Conservation (phyloP, 2,329 filamentous ascomycete genomes). For the Bipolaris zeicola region DNA sequence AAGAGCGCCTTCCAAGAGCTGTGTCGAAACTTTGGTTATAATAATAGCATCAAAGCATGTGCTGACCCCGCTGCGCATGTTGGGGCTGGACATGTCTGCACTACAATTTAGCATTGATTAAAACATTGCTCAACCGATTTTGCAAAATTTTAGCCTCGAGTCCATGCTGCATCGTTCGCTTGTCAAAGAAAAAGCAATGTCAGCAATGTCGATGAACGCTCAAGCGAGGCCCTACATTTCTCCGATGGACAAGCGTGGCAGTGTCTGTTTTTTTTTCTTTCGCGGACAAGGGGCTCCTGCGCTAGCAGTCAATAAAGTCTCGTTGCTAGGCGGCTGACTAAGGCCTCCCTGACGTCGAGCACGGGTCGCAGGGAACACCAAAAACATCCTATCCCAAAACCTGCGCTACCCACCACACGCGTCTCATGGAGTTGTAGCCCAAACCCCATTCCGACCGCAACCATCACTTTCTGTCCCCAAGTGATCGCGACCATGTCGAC, state of each 20-base stretch:
- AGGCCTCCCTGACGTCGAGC: constrained; percentile 17
- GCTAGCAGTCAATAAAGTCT: not conserved
- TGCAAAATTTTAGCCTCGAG: not conserved
- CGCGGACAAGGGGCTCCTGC: not conserved
- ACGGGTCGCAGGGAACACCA: constrained; percentile 17
- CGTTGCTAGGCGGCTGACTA: constrained; percentile 17
- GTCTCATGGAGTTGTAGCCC: constrained; percentile 16
- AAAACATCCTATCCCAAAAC: constrained; percentile 16
- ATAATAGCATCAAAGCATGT: not conserved
- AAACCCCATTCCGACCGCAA: constrained; percentile 8
- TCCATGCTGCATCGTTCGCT: not conserved
- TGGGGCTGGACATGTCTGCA: not conserved
- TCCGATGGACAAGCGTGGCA: not conserved
- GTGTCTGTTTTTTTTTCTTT: not conserved
- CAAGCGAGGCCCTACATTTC: not conserved
- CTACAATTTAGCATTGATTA: not conserved
- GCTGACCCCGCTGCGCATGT: not conserved
- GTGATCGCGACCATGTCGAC: constrained; percentile 34
- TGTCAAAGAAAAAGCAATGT: too few species aligned
- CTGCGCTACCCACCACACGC: constrained; percentile 8
- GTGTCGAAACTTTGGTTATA: not conserved
- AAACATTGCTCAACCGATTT: not conserved
- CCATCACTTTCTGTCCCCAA: constrained; percentile 17
- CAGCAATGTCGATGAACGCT: not conserved
- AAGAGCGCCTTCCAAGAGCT: not conserved